Evolutionary conservation across 345 rosid genomes (phyloP), one percentile per base, ranked within the genome.

Genomic region (Streptanthus diversifolius): DNA sequence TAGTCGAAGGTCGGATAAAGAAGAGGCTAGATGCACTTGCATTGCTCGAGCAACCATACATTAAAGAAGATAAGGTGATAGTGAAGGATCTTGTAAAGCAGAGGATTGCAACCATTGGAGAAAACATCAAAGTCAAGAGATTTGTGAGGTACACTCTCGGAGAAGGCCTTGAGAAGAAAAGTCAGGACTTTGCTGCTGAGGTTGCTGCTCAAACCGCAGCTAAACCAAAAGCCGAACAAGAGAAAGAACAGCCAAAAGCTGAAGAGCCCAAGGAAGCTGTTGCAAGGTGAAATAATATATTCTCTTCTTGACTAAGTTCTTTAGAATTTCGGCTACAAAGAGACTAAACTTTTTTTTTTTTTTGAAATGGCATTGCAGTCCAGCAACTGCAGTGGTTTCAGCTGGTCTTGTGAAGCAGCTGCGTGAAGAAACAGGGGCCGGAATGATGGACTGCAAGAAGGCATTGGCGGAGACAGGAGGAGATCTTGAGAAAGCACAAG

Each of bases 361-460:
- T n/a, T 27, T 8, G 3, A 40, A 39, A n/a, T 17, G 47, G 49
- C 74, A 45, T 58, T 77, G 47, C 86, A 91, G 99, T 78, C 81
- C 87, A 76, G 73, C 87, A 9, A 54, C 80, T 4, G 74, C 67
- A 57, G 72, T 86, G 37, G 77, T 95, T 66, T 87, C 97, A 21
- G 95, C 96, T 33, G 87, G 86, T 62, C 89, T 95, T 25, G 95
- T 95, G 61, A 95, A 95, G 78, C 93, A 93, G 79, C 82, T 95
- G 55, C 85, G 97, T 30, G 99, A 91, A 64, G 97, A 95, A 82
- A 89, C 93, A 3, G 97, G 99, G 78, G 99, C 97, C 0, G 99
- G 97, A 32, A 93, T 91, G 97, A 91, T 91, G 99, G 96, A 93
- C 79, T 91, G 99, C 87, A 93, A 91, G 86, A 93, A 89, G 75